These are phyloP conservation scores for Xylaria sp. DNA, from an alignment of 2,329 filamentous ascomycete genomes.

Conservation along the genomic window DNA sequence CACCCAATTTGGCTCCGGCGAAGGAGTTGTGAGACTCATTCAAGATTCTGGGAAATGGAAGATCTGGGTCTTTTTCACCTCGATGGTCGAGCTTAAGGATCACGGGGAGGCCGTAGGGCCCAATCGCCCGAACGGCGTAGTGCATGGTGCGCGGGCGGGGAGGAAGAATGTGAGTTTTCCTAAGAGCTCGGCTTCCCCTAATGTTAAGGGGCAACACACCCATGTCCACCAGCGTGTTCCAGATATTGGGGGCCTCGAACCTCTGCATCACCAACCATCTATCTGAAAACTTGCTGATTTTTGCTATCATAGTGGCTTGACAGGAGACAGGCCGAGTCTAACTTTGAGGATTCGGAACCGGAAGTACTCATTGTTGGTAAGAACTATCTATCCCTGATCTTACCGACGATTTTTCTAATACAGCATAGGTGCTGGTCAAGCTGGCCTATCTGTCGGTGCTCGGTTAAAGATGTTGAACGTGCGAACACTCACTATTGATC, in stretches of 20 bases:
- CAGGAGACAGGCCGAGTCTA: constrained; percentile 57
- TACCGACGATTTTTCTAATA: constrained; percentile 20
- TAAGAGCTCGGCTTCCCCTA: background rate
- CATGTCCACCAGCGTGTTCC: background rate
- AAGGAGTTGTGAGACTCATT: constrained; percentile 61
- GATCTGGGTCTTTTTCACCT: constrained; percentile 63
- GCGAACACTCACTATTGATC: constrained; percentile 63
- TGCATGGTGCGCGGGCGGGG: constrained; percentile 58
- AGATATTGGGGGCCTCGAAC: background rate
- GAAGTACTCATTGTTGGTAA: constrained; percentile 67
- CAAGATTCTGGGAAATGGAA: constrained; percentile 59
- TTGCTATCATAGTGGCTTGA: constrained; percentile 56
- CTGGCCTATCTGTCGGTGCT: constrained; percentile 63
- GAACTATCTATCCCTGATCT: background rate
- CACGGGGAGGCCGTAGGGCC: constrained; percentile 56
- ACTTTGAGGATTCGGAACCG: constrained; percentile 61
- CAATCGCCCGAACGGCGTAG: constrained; percentile 59
- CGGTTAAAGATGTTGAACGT: constrained; percentile 67
- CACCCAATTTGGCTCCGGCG: constrained; percentile 59
- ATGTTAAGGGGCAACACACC: background rate
- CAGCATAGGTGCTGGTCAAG: constrained; percentile 64
- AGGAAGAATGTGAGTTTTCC: constrained; percentile 55
- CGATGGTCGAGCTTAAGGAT: constrained; percentile 57
- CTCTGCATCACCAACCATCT: background rate
- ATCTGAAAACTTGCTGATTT: constrained; percentile 8